These are phyloP conservation scores for Cenococcum geophilum DNA, from an alignment of 495 filamentous ascomycete genomes.

Conservation along the genomic window DNA sequence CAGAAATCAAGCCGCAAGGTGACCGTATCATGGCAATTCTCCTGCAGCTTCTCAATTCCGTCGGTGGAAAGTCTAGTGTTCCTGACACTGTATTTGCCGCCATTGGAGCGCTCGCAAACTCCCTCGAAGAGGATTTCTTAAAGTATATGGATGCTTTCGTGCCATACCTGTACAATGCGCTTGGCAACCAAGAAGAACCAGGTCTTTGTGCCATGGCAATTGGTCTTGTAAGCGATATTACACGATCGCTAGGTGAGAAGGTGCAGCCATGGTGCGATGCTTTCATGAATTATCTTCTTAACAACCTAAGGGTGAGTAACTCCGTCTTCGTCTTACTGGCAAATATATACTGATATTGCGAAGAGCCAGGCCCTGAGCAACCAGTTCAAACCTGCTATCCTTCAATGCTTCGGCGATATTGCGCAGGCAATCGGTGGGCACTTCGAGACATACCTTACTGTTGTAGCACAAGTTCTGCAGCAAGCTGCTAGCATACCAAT, in stretches of 20 bases:
- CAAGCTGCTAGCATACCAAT: slow-evolving; percentile 79
- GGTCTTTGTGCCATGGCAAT: slow-evolving; percentile 94
- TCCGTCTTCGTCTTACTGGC: background rate
- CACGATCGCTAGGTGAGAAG: slow-evolving; percentile 79
- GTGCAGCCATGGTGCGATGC: slow-evolving; percentile 90
- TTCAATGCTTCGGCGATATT: slow-evolving; percentile 97
- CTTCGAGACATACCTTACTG: slow-evolving; percentile 85
- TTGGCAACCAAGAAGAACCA: slow-evolving; percentile 91
- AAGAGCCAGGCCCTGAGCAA: slow-evolving; percentile 71
- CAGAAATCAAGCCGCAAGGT: slow-evolving; percentile 81
- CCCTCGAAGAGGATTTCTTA: slow-evolving; percentile 83
- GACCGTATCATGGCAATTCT: slow-evolving; percentile 89
- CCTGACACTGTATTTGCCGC: slow-evolving; percentile 89
- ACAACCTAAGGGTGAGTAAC: slow-evolving; percentile 70
- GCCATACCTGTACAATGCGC: slow-evolving; percentile 84
- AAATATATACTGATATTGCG: slow-evolving; percentile 15
- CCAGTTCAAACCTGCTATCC: slow-evolving; percentile 95
- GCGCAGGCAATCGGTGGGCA: slow-evolving; percentile 88
- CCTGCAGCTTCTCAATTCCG: slow-evolving; percentile 69
- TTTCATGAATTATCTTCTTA: slow-evolving; percentile 95
- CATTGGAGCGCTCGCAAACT: slow-evolving; percentile 77
- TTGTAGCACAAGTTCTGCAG: slow-evolving; percentile 89
- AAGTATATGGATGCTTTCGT: slow-evolving; percentile 95
- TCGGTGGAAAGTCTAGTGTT: slow-evolving; percentile 83
- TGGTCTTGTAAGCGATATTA: slow-evolving; percentile 91